phyloP scores from a whole-genome alignment of 1,284 basidiomycete species.

The Ustilago curta region DNA sequence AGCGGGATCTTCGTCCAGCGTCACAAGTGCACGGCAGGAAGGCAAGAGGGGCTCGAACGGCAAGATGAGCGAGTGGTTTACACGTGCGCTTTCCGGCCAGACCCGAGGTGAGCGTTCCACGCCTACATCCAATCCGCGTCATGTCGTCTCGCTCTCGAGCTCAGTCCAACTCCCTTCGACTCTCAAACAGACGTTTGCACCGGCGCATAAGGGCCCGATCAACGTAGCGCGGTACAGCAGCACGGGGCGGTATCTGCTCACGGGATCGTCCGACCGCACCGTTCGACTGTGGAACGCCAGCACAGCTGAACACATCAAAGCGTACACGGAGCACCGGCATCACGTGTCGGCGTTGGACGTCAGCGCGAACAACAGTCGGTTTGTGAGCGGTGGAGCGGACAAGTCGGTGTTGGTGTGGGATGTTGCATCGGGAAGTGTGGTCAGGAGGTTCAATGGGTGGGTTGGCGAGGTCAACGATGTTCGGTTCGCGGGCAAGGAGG shows the following conservation, averaged over 20 bases:
- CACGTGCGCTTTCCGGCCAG: conserved; percentile 27
- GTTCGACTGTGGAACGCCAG: conserved; percentile 90
- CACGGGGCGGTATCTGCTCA: conserved; percentile 83
- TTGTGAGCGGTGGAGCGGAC: conserved; percentile 93
- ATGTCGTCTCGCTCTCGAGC: conserved; percentile 39
- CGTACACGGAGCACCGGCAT: conserved; percentile 89
- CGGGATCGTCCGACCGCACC: conserved; percentile 89
- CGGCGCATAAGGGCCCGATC: conserved; percentile 66
- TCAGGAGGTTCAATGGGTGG: conserved; percentile 85
- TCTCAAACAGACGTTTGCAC: conserved; percentile 26
- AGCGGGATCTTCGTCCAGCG: not conserved
- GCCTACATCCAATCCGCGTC: conserved; percentile 12
- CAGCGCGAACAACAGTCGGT: conserved; percentile 89
- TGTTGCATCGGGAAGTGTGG: conserved; percentile 84
- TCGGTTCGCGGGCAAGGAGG: conserved; percentile 74
- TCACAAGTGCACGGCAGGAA: conserved; percentile 1
- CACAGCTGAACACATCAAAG: conserved; percentile 74
- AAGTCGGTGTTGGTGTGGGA: conserved; percentile 94
- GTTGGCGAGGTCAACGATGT: conserved; percentile 90
- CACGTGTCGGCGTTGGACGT: conserved; percentile 89
- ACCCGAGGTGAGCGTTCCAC: conserved; percentile 30
- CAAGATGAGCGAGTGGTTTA: conserved; percentile 25
- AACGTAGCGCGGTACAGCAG: conserved; percentile 70
- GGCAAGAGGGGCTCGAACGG: not conserved
- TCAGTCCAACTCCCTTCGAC: conserved; percentile 33